Base-by-base conservation (phyloP, 2,329 filamentous ascomycete genomes). In the Lizonia empirigonia region DNA sequence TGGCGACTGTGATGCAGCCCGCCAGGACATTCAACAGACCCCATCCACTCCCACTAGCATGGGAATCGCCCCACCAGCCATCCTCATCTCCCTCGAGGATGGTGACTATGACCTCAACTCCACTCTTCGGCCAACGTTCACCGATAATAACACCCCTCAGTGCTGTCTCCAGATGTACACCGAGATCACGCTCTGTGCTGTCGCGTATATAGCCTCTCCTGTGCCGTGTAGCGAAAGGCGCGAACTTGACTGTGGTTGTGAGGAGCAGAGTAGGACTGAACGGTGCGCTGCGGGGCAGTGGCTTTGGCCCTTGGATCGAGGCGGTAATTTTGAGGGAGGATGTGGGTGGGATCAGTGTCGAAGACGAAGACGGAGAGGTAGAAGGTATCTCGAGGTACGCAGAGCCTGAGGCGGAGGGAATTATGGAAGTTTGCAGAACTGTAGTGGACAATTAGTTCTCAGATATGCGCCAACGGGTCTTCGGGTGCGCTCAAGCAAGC, bases 101-200 rank as follows among this genome's bases (percentile, higher is more conserved):
- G 0, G 91, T 97, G 39, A 99, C 85, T 15, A 96, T 87, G 32
- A 99, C 87, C 70, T 99, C 94, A n/a, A 96, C 87, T 35, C 91
- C 92, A 71, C 91, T 96, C 79, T 99, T 99, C n/a, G 94, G 94
- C 90, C 93, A 99, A 50, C 93, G 82, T 70, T 97, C 92, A 12
- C 91, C 91, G 67, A 97, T 93, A 41, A 97, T 86, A 7, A 91
- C 89, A 1, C 93, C 93, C 26, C 91, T 84, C 41, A 99, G 80
- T 20, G 94, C 92, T 13, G 91, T 93, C 74, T 97, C 92, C 3
- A 99, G 79, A 71, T 97, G 93, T 9, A 92, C 88, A 10, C 90
- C 90, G 2, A 99, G 81, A 69, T 99, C 94, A 41, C 92, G 84
- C 76, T 99, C 94, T 55, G 83, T 87, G 13, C 87, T 81, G 71